A percentile compares a stretch with the other conserved stretches of the same genome.
Conservation (phyloP, 768 basidiomycete species). For the Rhodotorula graminis region DNA sequence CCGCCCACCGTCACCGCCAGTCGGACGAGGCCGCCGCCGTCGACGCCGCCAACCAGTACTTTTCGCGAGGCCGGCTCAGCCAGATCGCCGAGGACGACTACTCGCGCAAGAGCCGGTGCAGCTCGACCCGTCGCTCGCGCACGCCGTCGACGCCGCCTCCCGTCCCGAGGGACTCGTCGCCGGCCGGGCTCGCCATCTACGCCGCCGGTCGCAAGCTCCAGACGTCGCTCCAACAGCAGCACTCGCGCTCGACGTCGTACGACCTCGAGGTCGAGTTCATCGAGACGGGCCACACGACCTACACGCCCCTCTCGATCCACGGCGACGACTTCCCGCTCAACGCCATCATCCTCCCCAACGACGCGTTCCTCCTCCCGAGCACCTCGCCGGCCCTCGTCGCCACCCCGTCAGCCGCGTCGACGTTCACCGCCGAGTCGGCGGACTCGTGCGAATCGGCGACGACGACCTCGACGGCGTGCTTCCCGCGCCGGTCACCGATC, state of each 20-base stretch:
- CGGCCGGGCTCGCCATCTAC: slow-evolving; percentile 19
- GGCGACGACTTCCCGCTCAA: neutral
- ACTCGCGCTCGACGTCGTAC: neutral
- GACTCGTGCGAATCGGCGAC: neutral
- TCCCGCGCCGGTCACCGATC: slow-evolving; percentile 2
- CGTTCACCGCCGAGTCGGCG: slow-evolving; percentile 1
- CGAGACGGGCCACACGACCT: slow-evolving; percentile 33
- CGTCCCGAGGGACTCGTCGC: neutral
- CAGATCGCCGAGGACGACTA: slow-evolving; percentile 29
- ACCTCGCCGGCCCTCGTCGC: neutral
- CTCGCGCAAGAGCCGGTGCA: neutral
- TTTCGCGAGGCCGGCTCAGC: slow-evolving; percentile 22
- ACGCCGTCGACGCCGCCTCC: neutral
- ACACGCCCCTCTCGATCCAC: slow-evolving; percentile 9
- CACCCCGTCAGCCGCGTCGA: neutral
- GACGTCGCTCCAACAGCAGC: neutral
- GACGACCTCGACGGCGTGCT: neutral
- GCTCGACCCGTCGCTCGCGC: neutral
- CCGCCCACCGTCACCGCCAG: slow-evolving; percentile 8
- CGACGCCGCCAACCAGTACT: slow-evolving; percentile 33
- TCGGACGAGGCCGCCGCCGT: slow-evolving; percentile 16
- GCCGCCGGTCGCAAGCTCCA: neutral
- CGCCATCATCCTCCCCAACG: slow-evolving; percentile 17
- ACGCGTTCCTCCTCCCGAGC: neutral
- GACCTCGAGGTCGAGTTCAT: slow-evolving; percentile 37